Base-by-base conservation (phyloP, 2,329 filamentous ascomycete species). In the Exophiala mesophila region DNA sequence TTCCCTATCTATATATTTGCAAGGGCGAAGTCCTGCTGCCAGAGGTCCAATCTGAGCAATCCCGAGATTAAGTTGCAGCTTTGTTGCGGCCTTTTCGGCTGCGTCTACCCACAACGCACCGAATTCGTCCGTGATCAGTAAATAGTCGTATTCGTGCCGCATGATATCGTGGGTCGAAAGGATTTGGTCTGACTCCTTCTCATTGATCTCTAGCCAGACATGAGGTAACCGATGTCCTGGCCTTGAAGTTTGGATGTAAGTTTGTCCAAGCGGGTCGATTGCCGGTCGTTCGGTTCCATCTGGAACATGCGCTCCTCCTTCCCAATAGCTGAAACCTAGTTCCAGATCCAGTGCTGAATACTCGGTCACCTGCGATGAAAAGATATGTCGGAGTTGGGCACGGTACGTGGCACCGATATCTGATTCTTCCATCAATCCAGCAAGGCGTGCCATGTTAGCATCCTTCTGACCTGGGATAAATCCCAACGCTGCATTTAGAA, bases 141-240 rank as follows among this genome's bases (percentile, higher is more conserved):
- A 9, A 17, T 41, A 32, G 23, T 32, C 28, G 18, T 21, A 24
- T 16, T 18, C 17, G 37, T n/a, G 3, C 19, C 24, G n/a, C n/a
- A 45, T 16, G 17, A 58, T 31, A 39, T 59, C 56, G 28, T 54
- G 54, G 6, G 56, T 57, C 4, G 55, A 57, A 8, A 57, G 23
- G 6, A 45, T n/a, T n/a, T n/a, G n/a, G n/a, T n/a, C n/a, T n/a
- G n/a, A n/a, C n/a, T n/a, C 21, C n/a, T 24, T 45, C 5, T 40
- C 36, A 3, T 41, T 44, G 7, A 31, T 39, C 13, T 54, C 39
- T 1, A 58, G 8, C 57, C 56, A 58, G 2, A 45, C 51, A 47
- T 59, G 57, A 6, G 57, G 57, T 2, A 57, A 37, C 13, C 57
- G 49, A 32, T 53, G 52, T 2, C 57, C 57, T n/a, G 57, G 57